A percentile compares a stretch with the other conserved stretches of the same genome.
Evolutionary conservation across 2,329 filamentous ascomycete genomes (phyloP).

Genomic region (Lasiodiplodia sp.): DNA sequence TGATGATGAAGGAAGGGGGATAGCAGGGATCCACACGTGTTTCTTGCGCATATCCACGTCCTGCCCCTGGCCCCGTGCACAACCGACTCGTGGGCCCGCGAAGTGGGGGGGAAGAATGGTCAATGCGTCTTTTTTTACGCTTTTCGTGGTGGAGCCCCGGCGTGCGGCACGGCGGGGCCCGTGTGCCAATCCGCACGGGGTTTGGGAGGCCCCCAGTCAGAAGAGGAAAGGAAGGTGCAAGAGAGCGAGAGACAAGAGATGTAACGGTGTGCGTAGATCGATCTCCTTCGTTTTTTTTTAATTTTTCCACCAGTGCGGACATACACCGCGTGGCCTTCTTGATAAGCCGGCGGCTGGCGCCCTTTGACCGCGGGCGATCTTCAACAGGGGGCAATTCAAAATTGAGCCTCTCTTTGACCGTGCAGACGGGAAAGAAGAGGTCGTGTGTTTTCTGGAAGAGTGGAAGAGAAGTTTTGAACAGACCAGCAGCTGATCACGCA

Average conservation of each 20-base stretch:
- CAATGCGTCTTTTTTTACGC: not conserved
- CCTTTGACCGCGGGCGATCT: not conserved
- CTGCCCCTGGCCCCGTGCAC: not conserved
- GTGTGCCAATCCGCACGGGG: not conserved
- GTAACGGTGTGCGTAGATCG: too few species aligned
- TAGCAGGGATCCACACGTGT: not conserved
- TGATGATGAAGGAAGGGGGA: not conserved
- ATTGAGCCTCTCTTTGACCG: not conserved
- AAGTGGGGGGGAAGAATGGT: not conserved
- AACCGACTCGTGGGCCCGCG: not conserved
- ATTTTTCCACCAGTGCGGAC: too few species aligned
- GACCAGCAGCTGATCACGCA: not conserved
- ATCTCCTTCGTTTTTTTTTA: too few species aligned
- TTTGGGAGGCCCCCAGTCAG: too few species aligned
- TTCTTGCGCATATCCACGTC: not conserved
- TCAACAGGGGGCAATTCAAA: not conserved
- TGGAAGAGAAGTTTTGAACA: not conserved
- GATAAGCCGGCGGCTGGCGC: not conserved
- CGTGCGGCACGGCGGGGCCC: not conserved
- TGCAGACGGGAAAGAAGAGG: not conserved
- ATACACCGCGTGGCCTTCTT: not conserved
- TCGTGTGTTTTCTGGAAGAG: not conserved
- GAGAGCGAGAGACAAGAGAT: not conserved
- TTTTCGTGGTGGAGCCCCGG: not conserved
- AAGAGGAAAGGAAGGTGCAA: not conserved